Evolutionary conservation across 768 basidiomycete species (phyloP).

Genomic region (Hygrocybe coccinea): DNA sequence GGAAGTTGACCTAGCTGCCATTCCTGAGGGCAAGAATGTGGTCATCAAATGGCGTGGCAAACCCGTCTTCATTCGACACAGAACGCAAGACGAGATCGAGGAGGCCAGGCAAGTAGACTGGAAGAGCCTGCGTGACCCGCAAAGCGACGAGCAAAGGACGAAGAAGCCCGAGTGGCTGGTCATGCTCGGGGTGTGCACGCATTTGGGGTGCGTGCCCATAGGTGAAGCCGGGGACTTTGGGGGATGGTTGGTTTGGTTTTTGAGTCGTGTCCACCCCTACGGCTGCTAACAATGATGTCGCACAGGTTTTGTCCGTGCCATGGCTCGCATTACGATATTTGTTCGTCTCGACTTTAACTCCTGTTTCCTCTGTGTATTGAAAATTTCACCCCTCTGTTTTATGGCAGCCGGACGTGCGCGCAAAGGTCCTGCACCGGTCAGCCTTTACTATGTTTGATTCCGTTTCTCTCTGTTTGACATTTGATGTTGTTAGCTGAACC

Average conservation of each 20-base stretch:
- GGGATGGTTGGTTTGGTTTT: neutral
- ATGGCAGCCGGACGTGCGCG: slow-evolving; percentile 82
- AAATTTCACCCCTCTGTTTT: too few species aligned
- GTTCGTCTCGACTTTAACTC: slow-evolving; percentile 40
- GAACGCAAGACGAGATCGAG: slow-evolving; percentile 84
- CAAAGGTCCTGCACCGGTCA: slow-evolving; percentile 92
- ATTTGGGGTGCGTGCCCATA: slow-evolving; percentile 97
- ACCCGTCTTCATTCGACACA: slow-evolving; percentile 98
- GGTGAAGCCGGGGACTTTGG: slow-evolving; percentile 49
- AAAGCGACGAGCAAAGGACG: slow-evolving; percentile 80
- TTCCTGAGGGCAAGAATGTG: slow-evolving; percentile 97
- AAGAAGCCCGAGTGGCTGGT: slow-evolving; percentile 97
- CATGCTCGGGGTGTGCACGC: slow-evolving; percentile 92
- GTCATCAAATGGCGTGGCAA: slow-evolving; percentile 99
- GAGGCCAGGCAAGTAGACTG: slow-evolving; percentile 84
- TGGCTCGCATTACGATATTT: slow-evolving; percentile 97
- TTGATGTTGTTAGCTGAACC: slow-evolving; percentile 62
- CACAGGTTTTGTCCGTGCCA: slow-evolving; percentile 94
- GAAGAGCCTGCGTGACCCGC: slow-evolving; percentile 87
- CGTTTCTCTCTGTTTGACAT: slow-evolving; percentile 1
- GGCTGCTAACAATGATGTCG: slow-evolving; percentile 2
- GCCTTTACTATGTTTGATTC: slow-evolving; percentile 19
- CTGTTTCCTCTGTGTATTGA: slow-evolving; percentile 4
- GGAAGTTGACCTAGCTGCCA: slow-evolving; percentile 82
- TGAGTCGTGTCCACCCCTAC: neutral